These are phyloP conservation scores for Pochonia chlamydosporia DNA, from an alignment of 2,329 filamentous ascomycete genomes.

Conservation along the genomic window DNA sequence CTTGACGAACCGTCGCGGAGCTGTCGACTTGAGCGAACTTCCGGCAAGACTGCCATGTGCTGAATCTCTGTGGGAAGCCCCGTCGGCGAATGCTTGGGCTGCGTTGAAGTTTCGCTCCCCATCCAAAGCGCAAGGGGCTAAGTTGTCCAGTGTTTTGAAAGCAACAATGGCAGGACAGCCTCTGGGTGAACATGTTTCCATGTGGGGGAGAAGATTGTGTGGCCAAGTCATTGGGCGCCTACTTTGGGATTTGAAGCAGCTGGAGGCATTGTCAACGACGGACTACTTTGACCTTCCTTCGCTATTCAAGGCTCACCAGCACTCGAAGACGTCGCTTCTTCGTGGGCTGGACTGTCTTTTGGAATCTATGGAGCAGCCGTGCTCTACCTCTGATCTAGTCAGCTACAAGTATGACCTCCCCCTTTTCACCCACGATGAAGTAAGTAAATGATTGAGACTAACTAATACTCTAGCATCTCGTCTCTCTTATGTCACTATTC, in stretches of 20 bases:
- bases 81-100: constrained; percentile 20
- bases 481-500: constrained; percentile 22
- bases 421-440: not conserved
- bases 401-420: constrained; percentile 22
- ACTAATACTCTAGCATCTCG: constrained; percentile 15
- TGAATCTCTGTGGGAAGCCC: constrained; percentile 23
- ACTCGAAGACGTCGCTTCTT: constrained; percentile 17
- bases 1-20: constrained; percentile 20
- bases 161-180: constrained; percentile 4
- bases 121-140: constrained; percentile 3
- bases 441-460: constrained; percentile 1
- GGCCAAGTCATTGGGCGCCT: constrained; percentile 23
- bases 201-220: constrained; percentile 23
- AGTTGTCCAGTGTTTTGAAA: constrained; percentile 6
- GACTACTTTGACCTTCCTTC: constrained; percentile 19
- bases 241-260: constrained; percentile 23
- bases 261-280: constrained; percentile 19
- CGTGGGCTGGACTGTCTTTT: constrained; percentile 15
- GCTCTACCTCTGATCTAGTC: constrained; percentile 20
- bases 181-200: constrained; percentile 12
- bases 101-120: constrained; percentile 14
- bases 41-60: constrained; percentile 20
- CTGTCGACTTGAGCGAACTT: constrained; percentile 22
- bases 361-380: constrained; percentile 15
- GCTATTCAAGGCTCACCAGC: constrained; percentile 16